Percentiles rank a stretch among this genome's conserved stretches.
These are phyloP conservation scores for Persicaria tinctoria DNA, from an alignment of 148 eudicot genomes.

Conservation along the genomic window DNA sequence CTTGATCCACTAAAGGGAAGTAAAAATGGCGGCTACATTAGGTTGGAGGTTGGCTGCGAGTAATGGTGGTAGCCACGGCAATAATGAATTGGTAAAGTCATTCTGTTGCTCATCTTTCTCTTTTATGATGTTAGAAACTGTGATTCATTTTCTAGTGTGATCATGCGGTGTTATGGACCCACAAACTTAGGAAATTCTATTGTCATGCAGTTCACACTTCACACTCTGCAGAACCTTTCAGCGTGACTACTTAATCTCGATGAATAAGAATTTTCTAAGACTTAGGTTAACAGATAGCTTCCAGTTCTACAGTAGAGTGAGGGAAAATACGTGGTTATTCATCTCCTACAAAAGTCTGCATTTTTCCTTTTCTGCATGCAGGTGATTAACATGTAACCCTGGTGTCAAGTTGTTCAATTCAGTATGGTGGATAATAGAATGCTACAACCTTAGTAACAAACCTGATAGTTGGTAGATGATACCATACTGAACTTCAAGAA, in stretches of 20 bases:
- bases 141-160: not conserved
- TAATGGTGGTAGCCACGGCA: conserved; percentile 56
- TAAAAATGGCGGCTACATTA: conserved; percentile 66
- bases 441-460: not conserved
- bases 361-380: not conserved
- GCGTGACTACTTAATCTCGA: not conserved
- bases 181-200: not conserved
- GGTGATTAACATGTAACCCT: not conserved
- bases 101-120: not conserved
- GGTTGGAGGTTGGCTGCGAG: conserved; percentile 59
- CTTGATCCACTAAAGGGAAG: conserved; percentile 3
- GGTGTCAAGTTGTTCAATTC: not conserved
- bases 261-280: not conserved
- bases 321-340: not conserved
- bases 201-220: not conserved
- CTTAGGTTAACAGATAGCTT: not conserved
- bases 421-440: not conserved
- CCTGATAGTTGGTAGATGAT: not conserved
- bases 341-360: not conserved
- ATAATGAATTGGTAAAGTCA: conserved; percentile 60
- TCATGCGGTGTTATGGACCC: conserved; percentile 8
- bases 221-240: not conserved
- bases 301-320: not conserved
- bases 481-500: not conserved
- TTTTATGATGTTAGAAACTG: not conserved